Conservation (phyloP, 805 yeast species). For the Zygoascus tannicola region DNA sequence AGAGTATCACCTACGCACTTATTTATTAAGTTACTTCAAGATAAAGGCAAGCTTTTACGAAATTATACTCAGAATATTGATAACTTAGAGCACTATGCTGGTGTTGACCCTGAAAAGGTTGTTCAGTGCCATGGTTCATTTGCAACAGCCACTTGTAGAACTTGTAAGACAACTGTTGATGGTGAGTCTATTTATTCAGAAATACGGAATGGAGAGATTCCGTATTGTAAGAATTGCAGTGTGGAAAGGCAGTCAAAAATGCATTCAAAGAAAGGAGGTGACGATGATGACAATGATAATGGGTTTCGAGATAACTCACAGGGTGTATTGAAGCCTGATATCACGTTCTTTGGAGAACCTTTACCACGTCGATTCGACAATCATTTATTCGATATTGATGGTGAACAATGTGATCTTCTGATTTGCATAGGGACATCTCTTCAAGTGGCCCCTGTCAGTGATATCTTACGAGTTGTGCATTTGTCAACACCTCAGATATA, state of each 20-base stretch:
- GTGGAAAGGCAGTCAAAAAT: slow-evolving; percentile 30
- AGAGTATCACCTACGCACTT: slow-evolving; percentile 68
- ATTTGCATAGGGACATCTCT: slow-evolving; percentile 85
- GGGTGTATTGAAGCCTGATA: slow-evolving; percentile 90
- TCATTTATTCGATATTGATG: slow-evolving; percentile 26
- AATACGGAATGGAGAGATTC: slow-evolving; percentile 50
- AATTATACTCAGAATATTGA: slow-evolving; percentile 91
- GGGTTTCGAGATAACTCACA: slow-evolving; percentile 25
- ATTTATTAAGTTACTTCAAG: slow-evolving; percentile 64
- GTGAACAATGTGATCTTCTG: slow-evolving; percentile 58
- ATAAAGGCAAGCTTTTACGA: slow-evolving; percentile 65
- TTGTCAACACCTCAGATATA: slow-evolving; percentile 73
- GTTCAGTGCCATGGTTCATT: slow-evolving; percentile 93
- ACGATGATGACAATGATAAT: slow-evolving; percentile 25
- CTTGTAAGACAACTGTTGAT: slow-evolving; percentile 57
- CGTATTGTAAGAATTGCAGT: slow-evolving; percentile 63
- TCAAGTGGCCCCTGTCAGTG: slow-evolving; percentile 87
- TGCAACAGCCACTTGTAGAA: slow-evolving; percentile 75
- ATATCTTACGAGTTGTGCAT: slow-evolving; percentile 67
- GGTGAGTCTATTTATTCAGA: slow-evolving; percentile 58
- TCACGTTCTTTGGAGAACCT: slow-evolving; percentile 83
- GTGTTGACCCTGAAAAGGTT: slow-evolving; percentile 52
- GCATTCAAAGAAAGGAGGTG: slow-evolving; percentile 23
- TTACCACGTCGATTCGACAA: slow-evolving; percentile 64
- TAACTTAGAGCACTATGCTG: slow-evolving; percentile 75